These are phyloP conservation scores for Verticillium zaregamsianum DNA, from an alignment of 2,329 filamentous ascomycete genomes.

Conservation along the genomic window DNA sequence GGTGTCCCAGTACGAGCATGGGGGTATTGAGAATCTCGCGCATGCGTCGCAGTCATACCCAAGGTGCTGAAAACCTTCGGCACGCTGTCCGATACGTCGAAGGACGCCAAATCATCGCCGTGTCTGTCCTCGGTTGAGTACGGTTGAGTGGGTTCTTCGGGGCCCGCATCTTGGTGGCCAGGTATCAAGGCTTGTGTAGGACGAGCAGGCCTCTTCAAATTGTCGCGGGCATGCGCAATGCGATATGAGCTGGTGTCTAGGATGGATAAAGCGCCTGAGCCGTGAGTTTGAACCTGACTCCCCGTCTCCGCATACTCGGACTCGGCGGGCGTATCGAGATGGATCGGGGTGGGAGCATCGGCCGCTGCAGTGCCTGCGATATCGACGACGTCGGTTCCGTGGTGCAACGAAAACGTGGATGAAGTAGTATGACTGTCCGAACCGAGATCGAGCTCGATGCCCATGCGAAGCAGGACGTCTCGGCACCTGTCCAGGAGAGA, in stretches of 20 bases:
- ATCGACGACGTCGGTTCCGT: not conserved
- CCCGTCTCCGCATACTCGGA: not conserved
- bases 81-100: no score
- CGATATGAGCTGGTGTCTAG: not conserved
- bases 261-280: not conserved
- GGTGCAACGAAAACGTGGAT: not conserved
- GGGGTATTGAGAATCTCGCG: no score
- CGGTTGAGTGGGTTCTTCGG: no score
- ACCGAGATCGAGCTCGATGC: slow-evolving; percentile 59
- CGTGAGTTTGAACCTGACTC: not conserved
- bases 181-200: no score
- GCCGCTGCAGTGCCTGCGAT: not conserved
- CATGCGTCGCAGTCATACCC: no score
- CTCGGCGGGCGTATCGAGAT: not conserved
- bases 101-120: no score
- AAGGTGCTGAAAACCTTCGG: no score
- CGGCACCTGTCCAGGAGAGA: slow-evolving; percentile 68
- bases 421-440: slow-evolving; percentile 33
- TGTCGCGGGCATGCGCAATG: no score
- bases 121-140: no score
- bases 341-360: not conserved
- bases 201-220: no score
- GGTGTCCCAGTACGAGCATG: no score
- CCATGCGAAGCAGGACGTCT: slow-evolving; percentile 62
- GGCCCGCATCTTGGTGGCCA: no score